phyloP scores from a whole-genome alignment of 139 green algal genomes.

The Trebouxia sp. region DNA sequence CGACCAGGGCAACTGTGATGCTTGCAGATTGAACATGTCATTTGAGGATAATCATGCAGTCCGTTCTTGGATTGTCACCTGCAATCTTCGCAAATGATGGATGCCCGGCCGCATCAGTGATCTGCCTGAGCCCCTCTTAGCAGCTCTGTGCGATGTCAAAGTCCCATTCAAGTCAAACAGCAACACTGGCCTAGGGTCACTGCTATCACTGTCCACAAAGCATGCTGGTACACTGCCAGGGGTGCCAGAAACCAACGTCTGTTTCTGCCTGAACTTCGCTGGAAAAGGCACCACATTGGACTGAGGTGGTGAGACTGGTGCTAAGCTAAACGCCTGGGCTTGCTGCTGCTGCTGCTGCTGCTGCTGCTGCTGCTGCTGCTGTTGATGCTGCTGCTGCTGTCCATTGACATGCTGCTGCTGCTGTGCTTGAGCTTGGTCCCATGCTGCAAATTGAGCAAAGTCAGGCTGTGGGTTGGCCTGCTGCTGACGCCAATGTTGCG shows the following conservation, averaged over 20 bases:
- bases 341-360: no score
- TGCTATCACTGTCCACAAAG: background rate
- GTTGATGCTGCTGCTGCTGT: no score
- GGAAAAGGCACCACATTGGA: slow-evolving; percentile 2
- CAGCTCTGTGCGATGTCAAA: slow-evolving; percentile 42
- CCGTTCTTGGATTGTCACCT: slow-evolving; percentile 28
- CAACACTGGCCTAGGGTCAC: slow-evolving; percentile 33
- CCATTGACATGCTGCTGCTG: no score
- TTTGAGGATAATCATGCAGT: no score
- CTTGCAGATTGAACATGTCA: no score
- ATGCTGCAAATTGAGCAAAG: no score
- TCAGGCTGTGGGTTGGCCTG: background rate
- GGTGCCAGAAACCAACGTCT: background rate
- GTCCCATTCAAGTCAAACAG: slow-evolving; percentile 66
- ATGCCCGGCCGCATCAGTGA: slow-evolving; percentile 51
- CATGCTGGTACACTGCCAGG: background rate
- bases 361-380: no score
- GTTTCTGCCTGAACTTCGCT: background rate
- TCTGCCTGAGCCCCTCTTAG: slow-evolving; percentile 29
- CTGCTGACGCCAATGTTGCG: background rate
- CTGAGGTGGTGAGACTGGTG: background rate
- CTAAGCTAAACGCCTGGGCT: no score
- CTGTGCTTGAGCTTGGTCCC: no score
- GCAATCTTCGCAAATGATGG: slow-evolving; percentile 50
- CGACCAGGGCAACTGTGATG: no score